Conservation (phyloP, 495 filamentous ascomycete species). For the Cetradonia linearis region DNA sequence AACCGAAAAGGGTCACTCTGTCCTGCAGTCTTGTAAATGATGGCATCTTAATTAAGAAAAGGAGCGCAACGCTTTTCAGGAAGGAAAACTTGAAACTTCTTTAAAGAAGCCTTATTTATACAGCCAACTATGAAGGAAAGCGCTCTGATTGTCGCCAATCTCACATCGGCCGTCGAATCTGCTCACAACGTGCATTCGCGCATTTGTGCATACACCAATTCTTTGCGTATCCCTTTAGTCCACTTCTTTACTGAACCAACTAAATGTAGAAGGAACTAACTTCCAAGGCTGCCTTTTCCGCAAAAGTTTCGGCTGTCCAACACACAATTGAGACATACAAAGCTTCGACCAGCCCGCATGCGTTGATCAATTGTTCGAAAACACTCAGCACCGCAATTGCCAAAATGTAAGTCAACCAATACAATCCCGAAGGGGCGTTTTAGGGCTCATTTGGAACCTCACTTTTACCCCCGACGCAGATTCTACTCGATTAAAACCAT, state of each 20-base stretch:
- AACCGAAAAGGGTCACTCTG: neutral
- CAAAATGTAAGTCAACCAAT: neutral
- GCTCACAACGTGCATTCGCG: too few species aligned
- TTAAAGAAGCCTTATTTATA: too few species aligned
- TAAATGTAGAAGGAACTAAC: neutral
- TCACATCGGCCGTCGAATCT: too few species aligned
- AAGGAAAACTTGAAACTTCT: neutral
- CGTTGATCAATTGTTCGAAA: neutral
- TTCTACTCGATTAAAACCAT: neutral
- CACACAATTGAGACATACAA: neutral
- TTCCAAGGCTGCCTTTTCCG: neutral
- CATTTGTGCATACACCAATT: too few species aligned
- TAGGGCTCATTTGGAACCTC: neutral
- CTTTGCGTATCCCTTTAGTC: too few species aligned
- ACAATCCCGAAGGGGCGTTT: neutral
- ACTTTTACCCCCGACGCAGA: too few species aligned
- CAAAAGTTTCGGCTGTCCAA: too few species aligned
- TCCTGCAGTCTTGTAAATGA: neutral
- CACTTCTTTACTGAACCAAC: too few species aligned
- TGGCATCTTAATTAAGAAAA: neutral
- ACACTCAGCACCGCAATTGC: neutral
- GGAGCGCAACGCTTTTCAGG: neutral
- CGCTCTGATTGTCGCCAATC: too few species aligned
- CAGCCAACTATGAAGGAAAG: too few species aligned
- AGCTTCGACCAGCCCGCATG: neutral